Percentiles rank a stretch among this genome's conserved stretches.
Evolutionary conservation across 2,329 filamentous ascomycete genomes (phyloP).

Genomic region (Penicillium freii): DNA sequence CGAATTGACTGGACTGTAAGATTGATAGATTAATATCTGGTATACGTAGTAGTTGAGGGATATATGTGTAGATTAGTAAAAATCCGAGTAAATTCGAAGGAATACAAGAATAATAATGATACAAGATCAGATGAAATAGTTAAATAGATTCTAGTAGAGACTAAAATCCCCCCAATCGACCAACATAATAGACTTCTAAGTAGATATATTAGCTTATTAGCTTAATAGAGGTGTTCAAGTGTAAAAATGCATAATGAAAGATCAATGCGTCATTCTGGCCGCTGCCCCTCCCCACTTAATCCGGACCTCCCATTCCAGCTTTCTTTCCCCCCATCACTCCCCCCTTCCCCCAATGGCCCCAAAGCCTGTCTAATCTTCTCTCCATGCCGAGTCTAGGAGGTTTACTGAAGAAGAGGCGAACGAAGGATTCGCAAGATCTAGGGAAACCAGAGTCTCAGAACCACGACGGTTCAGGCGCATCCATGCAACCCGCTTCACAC

Average conservation of each 20-base stretch:
- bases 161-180: background rate
- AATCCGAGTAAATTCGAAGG: background rate
- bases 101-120: background rate
- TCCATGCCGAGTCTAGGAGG: conserved; percentile 85
- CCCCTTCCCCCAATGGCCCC: conserved; percentile 15
- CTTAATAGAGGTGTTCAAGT: background rate
- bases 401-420: conserved; percentile 98
- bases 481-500: conserved; percentile 38
- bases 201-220: background rate
- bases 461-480: conserved; percentile 29
- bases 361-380: conserved; percentile 21
- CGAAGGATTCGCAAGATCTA: conserved; percentile 69
- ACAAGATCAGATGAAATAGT: background rate
- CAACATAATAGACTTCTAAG: background rate
- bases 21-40: background rate
- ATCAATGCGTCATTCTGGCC: conserved; percentile 30
- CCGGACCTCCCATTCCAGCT: conserved; percentile 24
- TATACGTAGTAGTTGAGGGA: background rate
- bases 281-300: conserved; percentile 27
- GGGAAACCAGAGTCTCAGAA: conserved; percentile 4
- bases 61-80: background rate
- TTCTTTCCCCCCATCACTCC: conserved; percentile 25
- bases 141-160: background rate
- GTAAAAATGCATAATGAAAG: conserved; percentile 6
- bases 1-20: background rate